Percentiles rank a stretch among this genome's conserved stretches.
phyloP scores from a whole-genome alignment of 2,329 filamentous ascomycete genomes.

The Epichloe aotearoae region DNA sequence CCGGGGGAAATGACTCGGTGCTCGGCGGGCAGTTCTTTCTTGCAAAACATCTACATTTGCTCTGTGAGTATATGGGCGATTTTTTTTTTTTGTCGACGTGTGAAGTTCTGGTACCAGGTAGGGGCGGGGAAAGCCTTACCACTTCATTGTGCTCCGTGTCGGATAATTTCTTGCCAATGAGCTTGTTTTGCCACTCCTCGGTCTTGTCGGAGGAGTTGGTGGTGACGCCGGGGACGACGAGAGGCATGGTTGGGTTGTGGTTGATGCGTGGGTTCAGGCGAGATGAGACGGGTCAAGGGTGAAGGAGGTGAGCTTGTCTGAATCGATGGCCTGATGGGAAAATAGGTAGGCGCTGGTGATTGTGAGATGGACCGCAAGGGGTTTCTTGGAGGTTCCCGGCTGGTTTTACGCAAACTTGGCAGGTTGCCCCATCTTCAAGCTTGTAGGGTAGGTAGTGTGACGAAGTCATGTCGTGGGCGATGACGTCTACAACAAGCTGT shows the following conservation, averaged over 20 bases:
- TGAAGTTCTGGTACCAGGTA: background rate
- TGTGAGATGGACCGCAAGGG: too few species aligned
- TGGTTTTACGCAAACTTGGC: background rate
- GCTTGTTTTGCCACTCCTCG: slow-evolving; percentile 47
- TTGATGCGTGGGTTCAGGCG: background rate
- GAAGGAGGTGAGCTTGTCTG: background rate
- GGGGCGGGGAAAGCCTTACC: slow-evolving; percentile 20
- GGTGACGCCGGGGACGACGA: slow-evolving; percentile 47
- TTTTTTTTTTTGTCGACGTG: background rate
- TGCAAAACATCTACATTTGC: slow-evolving; percentile 40
- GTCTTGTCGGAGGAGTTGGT: slow-evolving; percentile 32
- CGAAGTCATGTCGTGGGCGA: background rate
- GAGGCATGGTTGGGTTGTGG: slow-evolving; percentile 39
- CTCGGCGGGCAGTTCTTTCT: slow-evolving; percentile 42
- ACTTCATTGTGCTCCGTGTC: slow-evolving; percentile 37
- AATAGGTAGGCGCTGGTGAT: too few species aligned
- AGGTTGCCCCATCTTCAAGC: background rate
- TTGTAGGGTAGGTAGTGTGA: background rate
- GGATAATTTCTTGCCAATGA: slow-evolving; percentile 49
- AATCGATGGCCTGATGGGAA: background rate
- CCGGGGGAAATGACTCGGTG: slow-evolving; percentile 46
- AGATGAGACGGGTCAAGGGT: too few species aligned
- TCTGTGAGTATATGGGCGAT: background rate
- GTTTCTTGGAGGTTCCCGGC: too few species aligned
- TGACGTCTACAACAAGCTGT: background rate